phyloP scores from a whole-genome alignment of 2,329 filamentous ascomycete species.

The Fusarium graminum region DNA sequence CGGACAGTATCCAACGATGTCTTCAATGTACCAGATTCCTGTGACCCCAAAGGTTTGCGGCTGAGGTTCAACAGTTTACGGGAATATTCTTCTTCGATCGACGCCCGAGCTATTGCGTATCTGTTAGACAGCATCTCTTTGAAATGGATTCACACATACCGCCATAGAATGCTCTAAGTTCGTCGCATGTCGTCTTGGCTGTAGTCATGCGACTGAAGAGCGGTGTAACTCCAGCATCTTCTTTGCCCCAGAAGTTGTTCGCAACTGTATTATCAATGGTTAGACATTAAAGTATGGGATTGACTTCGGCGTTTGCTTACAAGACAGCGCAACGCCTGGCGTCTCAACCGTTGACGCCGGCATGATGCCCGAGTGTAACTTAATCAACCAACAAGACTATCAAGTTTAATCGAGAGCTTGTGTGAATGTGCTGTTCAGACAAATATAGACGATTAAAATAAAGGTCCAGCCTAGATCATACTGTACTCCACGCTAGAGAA shows the following conservation, averaged over 20 bases:
- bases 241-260: slow-evolving; percentile 99
- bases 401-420: not conserved
- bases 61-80: slow-evolving; percentile 88
- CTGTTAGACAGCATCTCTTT: slow-evolving; percentile 1
- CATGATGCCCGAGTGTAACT: slow-evolving; percentile 60
- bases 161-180: slow-evolving; percentile 90
- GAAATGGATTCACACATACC: slow-evolving; percentile 62
- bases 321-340: slow-evolving; percentile 76
- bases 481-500: slow-evolving; percentile 37
- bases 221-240: slow-evolving; percentile 93
- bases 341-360: slow-evolving; percentile 71
- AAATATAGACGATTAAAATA: slow-evolving; percentile 28
- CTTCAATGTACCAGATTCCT: slow-evolving; percentile 86
- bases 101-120: slow-evolving; percentile 75
- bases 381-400: slow-evolving; percentile 14
- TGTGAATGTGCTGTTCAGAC: slow-evolving; percentile 11
- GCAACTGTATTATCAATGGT: slow-evolving; percentile 72
- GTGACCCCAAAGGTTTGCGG: slow-evolving; percentile 89
- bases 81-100: slow-evolving; percentile 97
- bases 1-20: slow-evolving; percentile 88
- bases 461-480: slow-evolving; percentile 43
- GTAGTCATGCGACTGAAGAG: slow-evolving; percentile 94
- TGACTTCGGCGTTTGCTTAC: slow-evolving; percentile 57
- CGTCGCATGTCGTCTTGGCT: slow-evolving; percentile 94
- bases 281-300: not conserved